Base-by-base conservation (phyloP, 768 basidiomycete genomes). In the Pisolithus microcarpus region DNA sequence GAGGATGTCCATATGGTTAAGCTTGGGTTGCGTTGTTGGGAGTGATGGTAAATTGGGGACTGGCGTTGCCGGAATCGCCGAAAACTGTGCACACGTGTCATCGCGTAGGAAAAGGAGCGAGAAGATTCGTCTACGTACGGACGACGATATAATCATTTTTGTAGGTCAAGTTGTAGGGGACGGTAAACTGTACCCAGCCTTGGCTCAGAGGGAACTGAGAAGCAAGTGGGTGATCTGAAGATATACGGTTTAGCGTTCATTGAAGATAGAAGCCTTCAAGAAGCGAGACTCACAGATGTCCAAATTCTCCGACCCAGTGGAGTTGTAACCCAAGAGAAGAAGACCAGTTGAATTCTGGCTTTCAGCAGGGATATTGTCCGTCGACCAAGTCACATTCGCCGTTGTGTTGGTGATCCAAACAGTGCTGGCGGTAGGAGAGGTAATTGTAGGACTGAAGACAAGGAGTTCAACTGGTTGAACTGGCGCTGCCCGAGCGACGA, bases 51-150 rank as follows among this genome's bases (percentile, higher is more conserved):
- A 89, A 87, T 37, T 66, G 16, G 0, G 77, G 77, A 58, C 78
- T 83, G 8, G 64, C 56, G 54, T 89, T 79, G 10, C 85, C 86
- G 13, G 82, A 84, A 59, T 84, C 79, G 24, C 85, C 85, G 55
- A 82, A 70, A 38, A 85, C 85, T 86, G 51, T 46, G 13, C 45
- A 40, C 42, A 44, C 2, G 26, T 3, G 30, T 59, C 16, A 51
- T 47, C 7, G 51, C n/a, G 37, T 15, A n/a, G 4, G 16, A 30
- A 30, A 1, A 39, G 8, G 3, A 28, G 4, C 21, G 13, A 5
- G 4, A 46, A 36, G 21, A 30, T 31, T 13, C 2, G 1, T 23
- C 7, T 44, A 79, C 85, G 72, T 61, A 86, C 85, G 59, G 52
- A 77, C 82, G 60, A 88, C 66, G 49, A 81, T 74, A 56, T 85